Evolutionary conservation across 495 filamentous ascomycete species (phyloP), one percentile per base, ranked within the genome.

Genomic region (Hypoxylon crocopeplum): DNA sequence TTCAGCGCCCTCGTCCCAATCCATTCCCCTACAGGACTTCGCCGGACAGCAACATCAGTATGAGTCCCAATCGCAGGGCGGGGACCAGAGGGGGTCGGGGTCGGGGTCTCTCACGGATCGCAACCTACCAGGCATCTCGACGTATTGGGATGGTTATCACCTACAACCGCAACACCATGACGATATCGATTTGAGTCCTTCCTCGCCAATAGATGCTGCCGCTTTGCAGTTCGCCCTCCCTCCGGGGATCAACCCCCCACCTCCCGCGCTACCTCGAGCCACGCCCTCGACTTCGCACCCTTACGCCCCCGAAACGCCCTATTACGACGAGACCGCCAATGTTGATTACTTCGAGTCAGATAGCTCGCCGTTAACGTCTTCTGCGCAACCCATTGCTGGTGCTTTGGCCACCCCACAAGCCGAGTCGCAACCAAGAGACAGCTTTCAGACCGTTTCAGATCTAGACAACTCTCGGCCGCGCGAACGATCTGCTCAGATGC

Each of bases 1-100:
- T 40, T 62, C 62, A 22, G 66, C 77, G 53, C 59, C 81, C 32
- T 71, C 83, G 25, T 75, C 82, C 42, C 88, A 91, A 56, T 88
- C 88, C 34, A 96, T 97, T 73, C 91, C 93, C 40, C 78, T 97
- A 41, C 88, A 88, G 70, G 87, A 96, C 71, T 85, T 97, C 41
- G 84, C 86, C 24, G 80, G 84, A 48, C 75, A 82, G 27, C 79
- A 84, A 38, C 82, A 81, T 54, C 75, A 79, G 13, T 63, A 56
- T 38, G 71, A 65, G 36, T 53, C 51, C 36, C 66, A 75, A 24
- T 66, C 70, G 47, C 69, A 62, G 41, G 59, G 57, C 25, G 73
- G 66, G 20, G 59, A 62, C 20, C 64, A 71, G 20, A 68, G 67
- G 30, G 68, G 66, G 11, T 27, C 24, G 24, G 24, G 66, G 11